These are phyloP conservation scores for Aureobasidium vineae DNA, from an alignment of 2,329 filamentous ascomycete species.

Conservation along the genomic window DNA sequence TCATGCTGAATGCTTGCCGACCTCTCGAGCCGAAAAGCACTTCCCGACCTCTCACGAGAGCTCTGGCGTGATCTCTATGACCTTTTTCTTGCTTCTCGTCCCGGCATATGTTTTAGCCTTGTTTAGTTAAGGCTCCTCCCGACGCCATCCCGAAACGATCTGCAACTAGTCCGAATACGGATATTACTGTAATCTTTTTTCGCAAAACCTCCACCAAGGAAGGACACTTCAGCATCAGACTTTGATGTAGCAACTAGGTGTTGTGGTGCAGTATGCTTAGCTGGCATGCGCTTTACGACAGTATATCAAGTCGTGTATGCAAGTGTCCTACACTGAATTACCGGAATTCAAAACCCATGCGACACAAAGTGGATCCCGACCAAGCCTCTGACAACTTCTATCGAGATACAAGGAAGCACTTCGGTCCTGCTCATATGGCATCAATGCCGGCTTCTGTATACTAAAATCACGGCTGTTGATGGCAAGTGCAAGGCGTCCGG, in stretches of 20 bases:
- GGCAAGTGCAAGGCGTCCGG: constrained; percentile 1
- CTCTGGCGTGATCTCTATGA: constrained; percentile 11
- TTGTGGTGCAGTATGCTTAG: not conserved
- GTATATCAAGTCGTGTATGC: not conserved
- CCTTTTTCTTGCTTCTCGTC: constrained; percentile 1
- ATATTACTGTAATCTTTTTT: not conserved
- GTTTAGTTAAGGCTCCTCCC: not conserved
- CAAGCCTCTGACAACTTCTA: constrained; percentile 15
- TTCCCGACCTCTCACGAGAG: constrained; percentile 6
- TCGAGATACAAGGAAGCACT: constrained; percentile 15
- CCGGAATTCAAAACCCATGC: constrained; percentile 8
- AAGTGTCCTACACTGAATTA: not conserved
- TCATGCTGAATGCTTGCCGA: not conserved
- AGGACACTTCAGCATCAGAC: not conserved
- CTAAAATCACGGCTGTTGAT: constrained; percentile 13
- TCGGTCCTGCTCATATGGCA: not conserved
- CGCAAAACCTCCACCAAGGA: not conserved
- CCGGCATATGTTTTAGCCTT: not conserved
- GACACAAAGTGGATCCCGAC: constrained; percentile 7
- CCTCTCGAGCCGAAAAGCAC: not conserved
- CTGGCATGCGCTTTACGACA: not conserved
- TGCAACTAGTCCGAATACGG: not conserved
- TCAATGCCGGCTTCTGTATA: constrained; percentile 5
- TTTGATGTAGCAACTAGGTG: not conserved
- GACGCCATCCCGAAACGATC: constrained; percentile 7